These are phyloP conservation scores for Talaromyces verruculosus DNA, from an alignment of 2,329 filamentous ascomycete species.

Conservation along the genomic window DNA sequence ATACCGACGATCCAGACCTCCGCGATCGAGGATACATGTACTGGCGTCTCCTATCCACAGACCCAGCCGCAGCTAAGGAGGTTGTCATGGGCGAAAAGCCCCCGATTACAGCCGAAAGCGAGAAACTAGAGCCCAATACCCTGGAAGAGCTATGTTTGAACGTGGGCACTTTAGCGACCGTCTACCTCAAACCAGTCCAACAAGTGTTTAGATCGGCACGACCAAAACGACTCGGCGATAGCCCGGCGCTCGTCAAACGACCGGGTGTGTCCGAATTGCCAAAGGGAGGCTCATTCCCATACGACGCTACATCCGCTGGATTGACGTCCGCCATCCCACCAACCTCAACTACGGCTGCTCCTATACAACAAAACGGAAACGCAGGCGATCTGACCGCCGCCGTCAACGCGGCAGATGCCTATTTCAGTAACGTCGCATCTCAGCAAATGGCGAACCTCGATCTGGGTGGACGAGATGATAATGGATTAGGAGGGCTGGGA, in stretches of 20 bases:
- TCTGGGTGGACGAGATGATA: slow-evolving; percentile 63
- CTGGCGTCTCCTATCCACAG: slow-evolving; percentile 91
- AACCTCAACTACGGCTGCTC: not conserved
- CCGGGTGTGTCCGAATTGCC: slow-evolving; percentile 35
- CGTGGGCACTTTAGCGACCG: slow-evolving; percentile 91
- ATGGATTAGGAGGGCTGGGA: slow-evolving; percentile 56
- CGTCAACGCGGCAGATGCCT: slow-evolving; percentile 81
- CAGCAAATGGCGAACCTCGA: slow-evolving; percentile 73
- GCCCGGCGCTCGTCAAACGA: slow-evolving; percentile 77
- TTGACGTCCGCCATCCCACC: not conserved
- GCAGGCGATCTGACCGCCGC: slow-evolving; percentile 63
- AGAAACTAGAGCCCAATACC: slow-evolving; percentile 85
- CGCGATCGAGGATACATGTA: slow-evolving; percentile 98
- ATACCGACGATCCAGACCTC: slow-evolving; percentile 97
- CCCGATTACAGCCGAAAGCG: slow-evolving; percentile 90
- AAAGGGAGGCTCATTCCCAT: slow-evolving; percentile 1
- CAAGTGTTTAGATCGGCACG: slow-evolving; percentile 91
- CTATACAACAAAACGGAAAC: slow-evolving; percentile 14
- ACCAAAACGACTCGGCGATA: slow-evolving; percentile 74
- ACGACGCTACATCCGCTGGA: not conserved
- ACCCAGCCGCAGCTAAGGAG: slow-evolving; percentile 79
- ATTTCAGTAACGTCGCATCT: slow-evolving; percentile 76
- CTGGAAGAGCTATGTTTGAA: slow-evolving; percentile 97
- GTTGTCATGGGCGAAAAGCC: slow-evolving; percentile 98
- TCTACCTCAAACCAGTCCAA: slow-evolving; percentile 96